Conservation (phyloP, 2,329 filamentous ascomycete species). For the Cadophora sp. region DNA sequence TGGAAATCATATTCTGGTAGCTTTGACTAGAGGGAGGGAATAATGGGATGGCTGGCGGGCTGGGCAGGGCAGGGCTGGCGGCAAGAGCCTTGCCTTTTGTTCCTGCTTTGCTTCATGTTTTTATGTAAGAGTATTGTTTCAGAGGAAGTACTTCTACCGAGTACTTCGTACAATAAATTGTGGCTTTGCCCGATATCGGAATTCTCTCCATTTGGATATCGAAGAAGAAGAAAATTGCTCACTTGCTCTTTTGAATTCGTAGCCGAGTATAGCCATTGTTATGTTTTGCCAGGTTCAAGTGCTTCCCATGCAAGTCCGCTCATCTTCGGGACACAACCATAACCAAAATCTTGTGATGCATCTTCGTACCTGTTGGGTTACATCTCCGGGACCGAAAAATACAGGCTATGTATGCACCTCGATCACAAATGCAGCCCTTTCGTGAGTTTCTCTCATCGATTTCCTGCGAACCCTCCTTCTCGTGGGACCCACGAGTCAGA, state of each 20-base stretch:
- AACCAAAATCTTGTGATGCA: not conserved
- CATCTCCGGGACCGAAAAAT: not conserved
- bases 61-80: constrained; percentile 1
- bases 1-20: constrained; percentile 3
- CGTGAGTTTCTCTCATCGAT: not conserved
- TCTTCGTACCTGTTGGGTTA: not conserved
- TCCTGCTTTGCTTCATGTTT: constrained; percentile 10
- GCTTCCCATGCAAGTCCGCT: too few species aligned
- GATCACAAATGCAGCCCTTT: not conserved
- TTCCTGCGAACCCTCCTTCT: constrained; percentile 2
- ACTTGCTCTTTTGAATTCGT: not conserved
- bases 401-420: not conserved
- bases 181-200: constrained; percentile 1
- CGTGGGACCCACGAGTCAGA: constrained; percentile 4
- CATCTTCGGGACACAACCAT: too few species aligned
- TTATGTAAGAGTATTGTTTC: constrained; percentile 14
- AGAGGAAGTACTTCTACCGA: not conserved
- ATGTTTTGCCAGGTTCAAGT: too few species aligned
- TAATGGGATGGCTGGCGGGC: not conserved
- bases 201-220: not conserved
- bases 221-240: too few species aligned
- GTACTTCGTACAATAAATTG: not conserved
- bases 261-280: not conserved
- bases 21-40: constrained; percentile 3
- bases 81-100: not conserved